Evolutionary conservation across 768 basidiomycete species (phyloP).

Genomic region (Scleroderma citrinum): DNA sequence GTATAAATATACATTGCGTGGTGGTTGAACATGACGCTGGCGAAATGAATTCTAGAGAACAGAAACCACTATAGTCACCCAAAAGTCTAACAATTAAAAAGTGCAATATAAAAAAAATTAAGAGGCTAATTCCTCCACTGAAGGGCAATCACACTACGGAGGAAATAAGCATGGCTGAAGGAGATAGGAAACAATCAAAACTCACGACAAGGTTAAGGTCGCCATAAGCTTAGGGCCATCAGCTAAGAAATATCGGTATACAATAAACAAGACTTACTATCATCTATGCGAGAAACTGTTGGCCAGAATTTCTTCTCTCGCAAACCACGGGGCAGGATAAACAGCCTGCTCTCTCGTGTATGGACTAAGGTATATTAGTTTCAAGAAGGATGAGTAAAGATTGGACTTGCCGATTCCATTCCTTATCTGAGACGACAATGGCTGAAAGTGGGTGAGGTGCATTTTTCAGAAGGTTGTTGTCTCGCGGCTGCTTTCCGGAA

Average conservation of each 20-base stretch:
- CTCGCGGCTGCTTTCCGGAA: slow-evolving; percentile 80
- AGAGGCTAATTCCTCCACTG: slow-evolving; percentile 70
- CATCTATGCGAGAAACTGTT: slow-evolving; percentile 84
- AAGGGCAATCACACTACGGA: slow-evolving; percentile 74
- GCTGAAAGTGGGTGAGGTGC: slow-evolving; percentile 87
- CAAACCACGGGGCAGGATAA: slow-evolving; percentile 80
- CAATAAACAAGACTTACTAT: slow-evolving; percentile 52
- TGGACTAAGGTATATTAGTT: slow-evolving; percentile 44
- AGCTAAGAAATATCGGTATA: slow-evolving; percentile 2
- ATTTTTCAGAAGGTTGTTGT: slow-evolving; percentile 89
- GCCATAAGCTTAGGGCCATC: slow-evolving; percentile 62
- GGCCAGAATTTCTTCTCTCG: slow-evolving; percentile 96
- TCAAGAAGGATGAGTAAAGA: not conserved
- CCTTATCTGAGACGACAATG: slow-evolving; percentile 60
- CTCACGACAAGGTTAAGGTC: slow-evolving; percentile 86
- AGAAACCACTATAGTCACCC: slow-evolving; percentile 33
- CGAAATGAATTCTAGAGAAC: slow-evolving; percentile 44
- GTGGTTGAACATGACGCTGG: slow-evolving; percentile 62
- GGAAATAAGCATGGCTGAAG: slow-evolving; percentile 5
- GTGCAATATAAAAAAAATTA: slow-evolving; percentile 1
- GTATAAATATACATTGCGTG: slow-evolving; percentile 36
- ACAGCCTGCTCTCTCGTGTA: slow-evolving; percentile 89
- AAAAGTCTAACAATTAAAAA: slow-evolving; percentile 10
- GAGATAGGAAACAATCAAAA: slow-evolving; percentile 12
- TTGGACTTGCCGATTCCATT: slow-evolving; percentile 76